Conservation (phyloP, 1,284 basidiomycete species). For the Ustilago shanxiensis region DNA sequence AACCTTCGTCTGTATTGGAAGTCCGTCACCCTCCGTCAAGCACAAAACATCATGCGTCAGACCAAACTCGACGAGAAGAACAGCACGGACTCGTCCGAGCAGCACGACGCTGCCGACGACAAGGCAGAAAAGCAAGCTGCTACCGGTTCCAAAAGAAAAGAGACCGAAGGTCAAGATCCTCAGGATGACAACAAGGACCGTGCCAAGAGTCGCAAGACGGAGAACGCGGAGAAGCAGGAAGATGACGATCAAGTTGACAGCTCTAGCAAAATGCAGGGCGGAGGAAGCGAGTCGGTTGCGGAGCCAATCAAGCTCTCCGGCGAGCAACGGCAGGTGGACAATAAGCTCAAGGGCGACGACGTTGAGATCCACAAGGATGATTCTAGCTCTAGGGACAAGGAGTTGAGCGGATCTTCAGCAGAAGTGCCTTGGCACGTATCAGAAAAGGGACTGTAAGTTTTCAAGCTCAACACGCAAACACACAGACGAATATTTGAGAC, state of each 20-base stretch:
- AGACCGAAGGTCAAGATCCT: conserved; percentile 2
- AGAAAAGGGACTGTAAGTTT: conserved; percentile 38
- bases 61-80: conserved; percentile 20
- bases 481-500: background rate
- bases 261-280: background rate
- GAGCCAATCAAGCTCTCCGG: conserved; percentile 17
- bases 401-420: background rate
- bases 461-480: background rate
- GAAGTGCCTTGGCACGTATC: conserved; percentile 44
- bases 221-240: background rate
- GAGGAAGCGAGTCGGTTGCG: background rate
- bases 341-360: conserved; percentile 35
- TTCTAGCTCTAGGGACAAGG: background rate
- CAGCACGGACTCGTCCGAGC: background rate
- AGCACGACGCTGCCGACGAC: background rate
- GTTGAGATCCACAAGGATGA: conserved; percentile 21
- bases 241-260: background rate
- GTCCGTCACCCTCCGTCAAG: background rate
- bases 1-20: background rate
- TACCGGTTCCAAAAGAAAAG: conserved; percentile 26
- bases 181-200: background rate
- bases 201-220: conserved; percentile 29
- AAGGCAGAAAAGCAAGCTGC: conserved; percentile 1
- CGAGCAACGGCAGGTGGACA: conserved; percentile 23
- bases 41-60: conserved; percentile 18